Percentiles rank a stretch among this genome's conserved stretches.
These are phyloP conservation scores for Conticribra weissflogii DNA, from an alignment of 108 stramenopile genomes.

Conservation along the genomic window DNA sequence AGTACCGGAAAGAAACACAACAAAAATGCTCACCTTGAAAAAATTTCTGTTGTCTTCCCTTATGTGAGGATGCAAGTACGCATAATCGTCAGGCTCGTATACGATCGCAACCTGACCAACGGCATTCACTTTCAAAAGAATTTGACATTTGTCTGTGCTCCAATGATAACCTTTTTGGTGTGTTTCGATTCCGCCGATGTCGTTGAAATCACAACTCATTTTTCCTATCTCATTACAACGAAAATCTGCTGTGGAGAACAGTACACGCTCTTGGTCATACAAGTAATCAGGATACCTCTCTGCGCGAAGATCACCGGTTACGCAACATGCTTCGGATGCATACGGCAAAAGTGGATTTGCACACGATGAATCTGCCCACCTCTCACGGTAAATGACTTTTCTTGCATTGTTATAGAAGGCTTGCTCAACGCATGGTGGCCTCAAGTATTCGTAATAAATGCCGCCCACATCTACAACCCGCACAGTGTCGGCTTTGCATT, in stretches of 20 bases:
- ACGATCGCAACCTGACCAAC: conserved; percentile 65
- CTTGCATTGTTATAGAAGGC: conserved; percentile 47
- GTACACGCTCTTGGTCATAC: conserved; percentile 44
- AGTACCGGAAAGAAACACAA: conserved; percentile 5
- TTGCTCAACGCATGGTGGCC: conserved; percentile 57
- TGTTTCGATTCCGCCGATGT: conserved; percentile 17
- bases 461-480: conserved; percentile 43
- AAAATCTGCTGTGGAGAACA: conserved; percentile 28
- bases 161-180: conserved; percentile 49
- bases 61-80: conserved; percentile 37
- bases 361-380: conserved; percentile 24
- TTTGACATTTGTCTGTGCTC: conserved; percentile 49
- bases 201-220: conserved; percentile 37
- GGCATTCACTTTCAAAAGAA: conserved; percentile 59
- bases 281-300: conserved; percentile 27
- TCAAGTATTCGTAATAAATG: conserved; percentile 62
- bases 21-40: conserved; percentile 30
- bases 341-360: conserved; percentile 45
- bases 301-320: conserved; percentile 19
- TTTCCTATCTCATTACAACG: conserved; percentile 37
- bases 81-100: conserved; percentile 43
- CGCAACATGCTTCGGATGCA: conserved; percentile 42
- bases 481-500: conserved; percentile 60
- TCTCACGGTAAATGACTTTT: conserved; percentile 31
- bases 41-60: conserved; percentile 40